Conservation (phyloP, 2,329 filamentous ascomycete genomes). For the Pyricularia grisea region DNA sequence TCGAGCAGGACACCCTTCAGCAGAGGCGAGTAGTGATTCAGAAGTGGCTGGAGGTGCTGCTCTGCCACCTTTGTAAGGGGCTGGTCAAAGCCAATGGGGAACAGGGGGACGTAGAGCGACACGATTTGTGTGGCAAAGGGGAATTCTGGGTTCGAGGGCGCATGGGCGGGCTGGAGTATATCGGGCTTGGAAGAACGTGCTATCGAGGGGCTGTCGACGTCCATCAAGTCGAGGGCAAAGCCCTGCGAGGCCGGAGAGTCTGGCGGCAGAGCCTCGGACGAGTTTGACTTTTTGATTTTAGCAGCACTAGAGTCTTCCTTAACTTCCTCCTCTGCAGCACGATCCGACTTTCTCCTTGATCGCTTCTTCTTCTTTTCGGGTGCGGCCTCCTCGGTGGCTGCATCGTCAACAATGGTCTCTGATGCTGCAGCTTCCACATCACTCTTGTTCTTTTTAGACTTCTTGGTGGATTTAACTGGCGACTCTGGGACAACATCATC, state of each 20-base stretch:
- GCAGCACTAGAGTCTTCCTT: conserved; percentile 12
- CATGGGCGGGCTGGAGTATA: conserved; percentile 23
- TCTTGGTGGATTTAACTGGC: conserved; percentile 17
- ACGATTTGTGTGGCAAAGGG: conserved; percentile 74
- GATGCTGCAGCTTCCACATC: conserved; percentile 2
- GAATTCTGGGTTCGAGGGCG: conserved; percentile 36
- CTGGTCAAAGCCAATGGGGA: conserved; percentile 58
- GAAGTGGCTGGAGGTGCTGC: conserved; percentile 65
- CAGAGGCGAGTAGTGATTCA: conserved; percentile 67
- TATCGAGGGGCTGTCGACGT: conserved; percentile 25
- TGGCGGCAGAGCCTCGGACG: conserved; percentile 1
- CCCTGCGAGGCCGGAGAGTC: conserved; percentile 3
- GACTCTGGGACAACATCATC: conserved; percentile 9
- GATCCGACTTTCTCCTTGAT: conserved; percentile 16
- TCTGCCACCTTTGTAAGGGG: conserved; percentile 63
- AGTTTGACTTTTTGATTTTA: conserved; percentile 15
- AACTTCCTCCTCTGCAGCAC: conserved; percentile 8
- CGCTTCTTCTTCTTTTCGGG: conserved; percentile 25
- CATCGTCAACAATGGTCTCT: conserved; percentile 8
- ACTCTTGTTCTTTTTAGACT: conserved; percentile 11
- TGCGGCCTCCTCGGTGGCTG: conserved; percentile 15
- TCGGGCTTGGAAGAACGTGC: conserved; percentile 14
- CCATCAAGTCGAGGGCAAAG: conserved; percentile 25
- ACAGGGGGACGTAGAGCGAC: conserved; percentile 71
- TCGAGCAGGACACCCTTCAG: conserved; percentile 66